Evolutionary conservation across 495 filamentous ascomycete genomes (phyloP).

Genomic region (Friedmanniomyces simplex): DNA sequence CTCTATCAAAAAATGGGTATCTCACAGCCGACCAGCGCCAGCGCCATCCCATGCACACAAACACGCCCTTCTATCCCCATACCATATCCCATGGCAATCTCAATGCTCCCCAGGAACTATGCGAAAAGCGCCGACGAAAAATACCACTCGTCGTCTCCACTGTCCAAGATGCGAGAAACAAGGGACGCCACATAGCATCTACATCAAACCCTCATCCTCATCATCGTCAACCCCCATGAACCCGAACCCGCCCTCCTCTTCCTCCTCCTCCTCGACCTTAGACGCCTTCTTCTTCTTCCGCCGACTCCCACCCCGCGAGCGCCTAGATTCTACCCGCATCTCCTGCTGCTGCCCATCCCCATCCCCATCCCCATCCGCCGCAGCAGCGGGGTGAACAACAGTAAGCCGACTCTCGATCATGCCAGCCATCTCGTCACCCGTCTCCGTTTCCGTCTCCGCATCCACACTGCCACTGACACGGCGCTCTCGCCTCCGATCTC

Average conservation of each 20-base stretch:
- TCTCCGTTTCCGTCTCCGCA: background rate
- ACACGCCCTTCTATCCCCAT: no score
- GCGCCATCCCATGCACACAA: no score
- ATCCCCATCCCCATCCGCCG: background rate
- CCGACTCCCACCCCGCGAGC: background rate
- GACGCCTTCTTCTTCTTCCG: background rate
- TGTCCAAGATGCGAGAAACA: no score
- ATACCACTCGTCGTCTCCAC: no score
- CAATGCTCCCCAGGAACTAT: no score
- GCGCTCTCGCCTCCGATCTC: background rate
- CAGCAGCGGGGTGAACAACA: background rate
- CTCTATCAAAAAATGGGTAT: no score
- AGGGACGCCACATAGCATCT: background rate
- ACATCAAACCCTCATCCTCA: background rate
- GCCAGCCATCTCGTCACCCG: background rate
- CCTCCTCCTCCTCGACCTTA: background rate
- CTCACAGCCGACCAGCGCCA: no score
- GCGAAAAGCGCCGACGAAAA: no score
- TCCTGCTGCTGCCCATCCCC: background rate
- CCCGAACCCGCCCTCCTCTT: background rate
- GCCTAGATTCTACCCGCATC: background rate
- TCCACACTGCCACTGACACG: background rate
- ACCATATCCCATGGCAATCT: no score
- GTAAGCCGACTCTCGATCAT: slow-evolving; percentile 9
- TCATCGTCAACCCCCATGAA: background rate